phyloP scores from a whole-genome alignment of 345 rosid species.

The Arabis hirsuta region DNA sequence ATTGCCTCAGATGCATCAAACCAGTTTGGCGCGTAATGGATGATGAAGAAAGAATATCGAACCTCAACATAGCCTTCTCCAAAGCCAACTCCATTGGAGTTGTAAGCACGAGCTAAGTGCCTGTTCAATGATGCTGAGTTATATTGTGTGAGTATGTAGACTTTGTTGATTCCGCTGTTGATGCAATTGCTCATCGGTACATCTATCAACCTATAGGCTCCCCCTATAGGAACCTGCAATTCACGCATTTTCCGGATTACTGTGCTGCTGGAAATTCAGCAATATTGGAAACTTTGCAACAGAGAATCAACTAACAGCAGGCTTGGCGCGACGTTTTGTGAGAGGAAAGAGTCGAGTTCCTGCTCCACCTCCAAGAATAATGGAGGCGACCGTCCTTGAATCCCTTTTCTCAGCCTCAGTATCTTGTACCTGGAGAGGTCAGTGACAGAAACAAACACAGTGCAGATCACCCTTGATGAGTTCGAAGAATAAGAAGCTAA shows the following conservation, averaged over 20 bases:
- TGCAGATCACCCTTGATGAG: constrained; percentile 13
- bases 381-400: constrained; percentile 75
- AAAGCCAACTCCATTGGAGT: constrained; percentile 70
- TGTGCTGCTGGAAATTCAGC: constrained; percentile 12
- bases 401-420: constrained; percentile 67
- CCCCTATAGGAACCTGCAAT: constrained; percentile 84
- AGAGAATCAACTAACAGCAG: constrained; percentile 62
- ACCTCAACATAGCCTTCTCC: constrained; percentile 96
- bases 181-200: constrained; percentile 99
- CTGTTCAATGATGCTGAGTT: constrained; percentile 92
- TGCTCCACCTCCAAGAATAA: constrained; percentile 96
- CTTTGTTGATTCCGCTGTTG: constrained; percentile 90
- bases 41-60: constrained; percentile 24
- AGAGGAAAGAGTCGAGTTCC: constrained; percentile 99
- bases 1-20: constrained; percentile 6
- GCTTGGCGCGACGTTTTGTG: constrained; percentile 94
- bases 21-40: constrained; percentile 4
- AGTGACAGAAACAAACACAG: constrained; percentile 12
- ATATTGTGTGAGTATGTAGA: constrained; percentile 91
- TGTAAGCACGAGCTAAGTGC: constrained; percentile 89
- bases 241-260: not conserved
- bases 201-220: constrained; percentile 92
- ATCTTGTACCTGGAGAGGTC: constrained; percentile 68
- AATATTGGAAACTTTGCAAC: constrained; percentile 9
- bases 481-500: constrained; percentile 5